Evolutionary conservation across 129 eudicot species (phyloP), one percentile per base, ranked within the genome.

Genomic region (Apium graveolens): DNA sequence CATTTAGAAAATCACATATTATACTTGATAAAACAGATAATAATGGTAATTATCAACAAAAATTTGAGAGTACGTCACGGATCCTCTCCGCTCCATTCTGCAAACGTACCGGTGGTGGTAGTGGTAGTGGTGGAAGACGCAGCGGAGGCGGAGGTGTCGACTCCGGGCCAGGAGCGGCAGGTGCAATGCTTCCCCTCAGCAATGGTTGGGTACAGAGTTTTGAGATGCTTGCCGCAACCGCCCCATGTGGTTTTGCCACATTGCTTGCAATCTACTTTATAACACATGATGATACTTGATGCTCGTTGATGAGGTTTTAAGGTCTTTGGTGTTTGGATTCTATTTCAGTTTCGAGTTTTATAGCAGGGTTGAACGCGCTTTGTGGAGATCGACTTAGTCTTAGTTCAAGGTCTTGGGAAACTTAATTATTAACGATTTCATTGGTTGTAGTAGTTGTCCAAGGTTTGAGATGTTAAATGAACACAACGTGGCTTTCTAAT

Each of bases 101-200:
- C 31, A 60, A 60, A 60, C 68, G 32, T 32, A 66, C 71, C 71
- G 3, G 24, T 31, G 0, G 72, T 31, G 1, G 72, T 66, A 66
- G 72, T 65, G 4, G 71, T 11, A 3, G 86, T 38, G 21, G 80
- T 42, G 44, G 89, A 51, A 21, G 91, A 20, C 7, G 78, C 37
- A 31, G 75, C 81, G 45, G 72, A 80, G 12, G 93, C 35, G 32
- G 89, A 85, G 75, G 86, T 86, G 48, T 42, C 86, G 57, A 89
- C 88, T 9, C 97, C 97, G 26, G 94, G 97, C 97, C 97, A 91
- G 32, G 97, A 81, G 55, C 90, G 91, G 74, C 97, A 91, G 88
- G 80, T 81, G 79, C 94, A 89, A n/a, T 89, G 97, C 74, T 86
- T 86, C 5, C 94, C 97, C 72, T 81, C 72, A 1, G 88, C 92